Conservation (phyloP, 2,329 filamentous ascomycete species). For the Phoma sp. region DNA sequence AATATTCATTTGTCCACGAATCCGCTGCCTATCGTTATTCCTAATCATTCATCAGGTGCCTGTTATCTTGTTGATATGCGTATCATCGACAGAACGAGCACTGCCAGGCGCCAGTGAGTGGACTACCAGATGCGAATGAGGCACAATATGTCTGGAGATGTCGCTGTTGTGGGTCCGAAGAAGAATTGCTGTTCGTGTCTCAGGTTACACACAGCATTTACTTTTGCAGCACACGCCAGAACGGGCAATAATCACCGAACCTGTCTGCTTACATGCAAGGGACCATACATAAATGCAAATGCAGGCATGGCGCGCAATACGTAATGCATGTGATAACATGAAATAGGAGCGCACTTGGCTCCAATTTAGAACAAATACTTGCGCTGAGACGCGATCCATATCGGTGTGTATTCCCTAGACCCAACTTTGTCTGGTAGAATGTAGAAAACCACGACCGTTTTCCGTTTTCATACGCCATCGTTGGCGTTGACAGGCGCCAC, state of each 20-base stretch:
- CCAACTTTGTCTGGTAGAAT: no score
- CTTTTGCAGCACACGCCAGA: slow-evolving; percentile 19
- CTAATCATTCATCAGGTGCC: slow-evolving; percentile 2
- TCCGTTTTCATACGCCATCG: no score
- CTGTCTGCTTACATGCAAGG: slow-evolving; percentile 19
- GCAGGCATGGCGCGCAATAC: slow-evolving; percentile 3
- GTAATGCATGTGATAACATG: not conserved
- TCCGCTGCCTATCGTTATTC: slow-evolving; percentile 8
- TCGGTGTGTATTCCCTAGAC: no score
- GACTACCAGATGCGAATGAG: no score
- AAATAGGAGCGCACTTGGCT: not conserved
- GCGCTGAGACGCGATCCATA: no score
- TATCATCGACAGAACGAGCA: not conserved
- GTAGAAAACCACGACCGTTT: no score
- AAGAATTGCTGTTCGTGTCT: no score
- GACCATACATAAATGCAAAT: slow-evolving; percentile 10
- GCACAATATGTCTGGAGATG: not conserved
- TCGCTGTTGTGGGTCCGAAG: not conserved
- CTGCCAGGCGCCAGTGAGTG: not conserved
- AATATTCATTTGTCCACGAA: slow-evolving; percentile 17
- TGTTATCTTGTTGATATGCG: not conserved
- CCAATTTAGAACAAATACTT: no score
- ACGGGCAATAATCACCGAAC: slow-evolving; percentile 14
- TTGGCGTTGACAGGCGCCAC: not conserved
- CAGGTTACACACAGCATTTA: slow-evolving; percentile 10